Base-by-base conservation (phyloP, 1,284 basidiomycete genomes). In the Melampsora americana region DNA sequence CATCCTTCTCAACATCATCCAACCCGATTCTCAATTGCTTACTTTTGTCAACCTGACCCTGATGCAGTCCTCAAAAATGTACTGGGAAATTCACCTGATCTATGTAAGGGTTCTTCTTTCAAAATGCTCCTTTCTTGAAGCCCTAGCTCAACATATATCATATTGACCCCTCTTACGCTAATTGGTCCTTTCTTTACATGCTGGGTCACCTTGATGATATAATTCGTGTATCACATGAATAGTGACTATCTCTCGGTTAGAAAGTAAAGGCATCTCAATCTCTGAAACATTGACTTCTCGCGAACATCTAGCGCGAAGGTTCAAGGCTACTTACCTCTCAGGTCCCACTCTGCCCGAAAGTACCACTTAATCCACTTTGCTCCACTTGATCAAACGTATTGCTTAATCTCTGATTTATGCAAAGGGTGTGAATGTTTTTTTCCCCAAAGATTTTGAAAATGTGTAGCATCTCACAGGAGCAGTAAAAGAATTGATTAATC, bases 31-130 rank as follows among this genome's bases (percentile, higher is more conserved):
- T 59, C 56, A 26, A 59, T 59, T 18, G 56, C 56, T 59, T 59
- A 59, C 56, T 59, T 59, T 59, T 59, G 56, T 59, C 56, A 59
- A 59, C 56, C 56, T 26, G 56, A 59, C 28, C 56, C 56, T 26
- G 28, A 59, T 59, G n/a, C 56, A 59, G 23, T 59, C 28, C 56
- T 59, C 28, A 59, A 30, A 12, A n/a, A 59, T 30, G 56, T 59
- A 12, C 14, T 59, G 23, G 28, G 56, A 59, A 23, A 26, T 26
- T 11, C n/a, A 12, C n/a, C 56, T 30, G 56, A 59, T 26, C 56
- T 12, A 18, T 59, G 56, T 59, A 59, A 30, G 56, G 23, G 3
- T 59, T 26, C 7, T 59, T 30, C 9, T 59, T 12, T 59, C 44
- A 44, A 44, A 4, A 18, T 44, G 44, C 16, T 18, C 44, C 2